Conservation (phyloP, 352 stramenopile genomes). For the Globisporangium barbulae region DNA sequence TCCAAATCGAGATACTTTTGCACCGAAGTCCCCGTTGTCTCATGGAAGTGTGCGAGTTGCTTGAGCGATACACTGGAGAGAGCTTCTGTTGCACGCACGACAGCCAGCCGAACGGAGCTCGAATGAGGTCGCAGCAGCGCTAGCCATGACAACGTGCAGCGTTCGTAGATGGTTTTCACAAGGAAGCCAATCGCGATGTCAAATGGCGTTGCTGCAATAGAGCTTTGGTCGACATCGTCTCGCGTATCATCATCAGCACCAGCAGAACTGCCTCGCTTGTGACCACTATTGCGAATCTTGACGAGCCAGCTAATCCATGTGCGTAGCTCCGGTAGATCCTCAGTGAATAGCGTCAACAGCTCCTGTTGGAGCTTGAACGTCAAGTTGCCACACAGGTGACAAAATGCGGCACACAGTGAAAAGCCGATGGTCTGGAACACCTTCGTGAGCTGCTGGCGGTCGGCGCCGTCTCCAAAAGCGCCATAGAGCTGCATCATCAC, state of each 20-base stretch:
- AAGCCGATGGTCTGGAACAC: conserved; percentile 51
- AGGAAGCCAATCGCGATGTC: conserved; percentile 34
- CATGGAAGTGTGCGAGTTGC: conserved; percentile 54
- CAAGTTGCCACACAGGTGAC: conserved; percentile 31
- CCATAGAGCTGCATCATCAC: conserved; percentile 41
- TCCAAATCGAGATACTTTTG: conserved; percentile 43
- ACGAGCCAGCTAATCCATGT: conserved; percentile 54
- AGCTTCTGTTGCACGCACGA: conserved; percentile 27
- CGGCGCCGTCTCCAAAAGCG: conserved; percentile 34
- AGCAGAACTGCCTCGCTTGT: background rate
- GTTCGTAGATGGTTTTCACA: conserved; percentile 37
- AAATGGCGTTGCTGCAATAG: conserved; percentile 9
- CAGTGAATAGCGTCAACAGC: conserved; percentile 47
- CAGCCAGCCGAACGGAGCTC: conserved; percentile 21
- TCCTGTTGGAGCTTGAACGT: conserved; percentile 50
- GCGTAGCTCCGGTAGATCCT: conserved; percentile 37
- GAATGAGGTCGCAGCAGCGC: conserved; percentile 33
- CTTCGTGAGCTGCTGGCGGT: conserved; percentile 46
- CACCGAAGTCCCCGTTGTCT: conserved; percentile 36
- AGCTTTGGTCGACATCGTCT: background rate
- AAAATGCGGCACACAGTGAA: conserved; percentile 32
- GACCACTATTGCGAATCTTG: conserved; percentile 7
- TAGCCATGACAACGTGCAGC: conserved; percentile 48
- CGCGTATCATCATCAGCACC: background rate
- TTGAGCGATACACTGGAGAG: conserved; percentile 35